Conservation (phyloP, 257 asterid genomes). For the Scutellaria baicalensis region DNA sequence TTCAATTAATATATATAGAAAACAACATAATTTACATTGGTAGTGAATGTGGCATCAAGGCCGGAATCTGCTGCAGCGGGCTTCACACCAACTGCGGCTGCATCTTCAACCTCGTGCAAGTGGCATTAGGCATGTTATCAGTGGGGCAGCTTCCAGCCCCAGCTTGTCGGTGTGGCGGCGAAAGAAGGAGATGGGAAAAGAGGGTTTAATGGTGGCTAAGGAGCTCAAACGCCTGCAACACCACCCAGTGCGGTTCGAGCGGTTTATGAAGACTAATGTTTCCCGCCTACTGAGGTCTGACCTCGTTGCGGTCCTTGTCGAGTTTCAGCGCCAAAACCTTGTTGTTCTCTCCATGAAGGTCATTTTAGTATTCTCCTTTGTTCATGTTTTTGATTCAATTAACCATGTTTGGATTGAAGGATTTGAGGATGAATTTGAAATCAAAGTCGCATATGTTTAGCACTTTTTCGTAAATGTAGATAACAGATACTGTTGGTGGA, state of each 20-base stretch:
- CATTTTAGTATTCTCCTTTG: background rate
- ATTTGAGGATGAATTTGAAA: no score
- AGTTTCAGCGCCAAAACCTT: conserved; percentile 88
- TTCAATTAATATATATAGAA: no score
- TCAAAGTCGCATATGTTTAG: background rate
- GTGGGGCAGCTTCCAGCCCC: conserved; percentile 46
- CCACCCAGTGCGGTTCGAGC: conserved; percentile 54
- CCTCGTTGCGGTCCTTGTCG: conserved; percentile 79
- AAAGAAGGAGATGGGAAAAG: conserved; percentile 92
- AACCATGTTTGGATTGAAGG: no score
- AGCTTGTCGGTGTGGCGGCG: conserved; percentile 91
- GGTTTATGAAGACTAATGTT: conserved; percentile 65
- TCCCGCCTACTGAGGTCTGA: conserved; percentile 91
- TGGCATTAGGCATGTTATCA: conserved; percentile 18
- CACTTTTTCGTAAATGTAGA: background rate
- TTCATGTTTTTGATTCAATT: background rate
- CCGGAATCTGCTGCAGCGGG: conserved; percentile 25
- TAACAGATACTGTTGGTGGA: background rate
- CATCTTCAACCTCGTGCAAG: conserved; percentile 8
- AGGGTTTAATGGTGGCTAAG: conserved; percentile 83
- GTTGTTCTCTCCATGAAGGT: conserved; percentile 77
- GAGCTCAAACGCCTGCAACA: conserved; percentile 84
- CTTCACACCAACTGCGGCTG: conserved; percentile 7
- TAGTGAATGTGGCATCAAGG: conserved; percentile 42
- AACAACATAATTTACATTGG: no score